phyloP scores from a whole-genome alignment of 2,329 filamentous ascomycete genomes.

The Penicillium brasilianum region DNA sequence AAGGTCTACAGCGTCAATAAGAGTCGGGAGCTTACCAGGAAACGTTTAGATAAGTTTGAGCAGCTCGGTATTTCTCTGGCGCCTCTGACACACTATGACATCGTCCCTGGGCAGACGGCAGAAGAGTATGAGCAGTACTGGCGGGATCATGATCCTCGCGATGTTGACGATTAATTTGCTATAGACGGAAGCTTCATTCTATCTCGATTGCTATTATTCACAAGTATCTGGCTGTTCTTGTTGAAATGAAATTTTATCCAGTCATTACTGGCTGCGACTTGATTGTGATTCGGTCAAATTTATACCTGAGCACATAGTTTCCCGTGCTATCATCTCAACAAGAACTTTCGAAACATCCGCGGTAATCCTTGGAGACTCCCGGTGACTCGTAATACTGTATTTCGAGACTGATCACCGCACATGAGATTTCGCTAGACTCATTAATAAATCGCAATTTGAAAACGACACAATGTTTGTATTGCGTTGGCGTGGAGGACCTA shows the following conservation, averaged over 20 bases:
- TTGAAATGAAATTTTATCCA: background rate
- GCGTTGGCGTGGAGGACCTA: background rate
- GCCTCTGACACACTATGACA: slow-evolving; percentile 40
- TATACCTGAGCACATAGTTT: background rate
- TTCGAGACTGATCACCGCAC: background rate
- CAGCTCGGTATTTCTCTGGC: slow-evolving; percentile 38
- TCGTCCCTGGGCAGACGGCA: slow-evolving; percentile 33
- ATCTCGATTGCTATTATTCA: background rate
- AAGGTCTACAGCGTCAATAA: slow-evolving; percentile 47
- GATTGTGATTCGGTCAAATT: background rate
- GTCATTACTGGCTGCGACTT: background rate
- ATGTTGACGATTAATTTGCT: slow-evolving; percentile 30
- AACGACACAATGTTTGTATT: background rate
- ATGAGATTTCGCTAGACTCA: background rate
- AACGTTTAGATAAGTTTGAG: slow-evolving; percentile 38
- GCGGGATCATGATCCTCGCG: slow-evolving; percentile 37
- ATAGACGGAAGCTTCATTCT: background rate
- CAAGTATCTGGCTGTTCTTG: background rate
- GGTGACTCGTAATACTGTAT: background rate
- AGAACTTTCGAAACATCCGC: background rate
- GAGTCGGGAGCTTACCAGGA: slow-evolving; percentile 31
- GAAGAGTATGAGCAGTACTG: slow-evolving; percentile 41
- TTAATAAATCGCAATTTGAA: background rate
- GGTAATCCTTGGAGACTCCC: background rate
- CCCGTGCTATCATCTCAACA: background rate